A percentile compares a stretch with the other conserved stretches of the same genome.
phyloP scores from a whole-genome alignment of 75 land plant species.

The Pinus tabuliformis region DNA sequence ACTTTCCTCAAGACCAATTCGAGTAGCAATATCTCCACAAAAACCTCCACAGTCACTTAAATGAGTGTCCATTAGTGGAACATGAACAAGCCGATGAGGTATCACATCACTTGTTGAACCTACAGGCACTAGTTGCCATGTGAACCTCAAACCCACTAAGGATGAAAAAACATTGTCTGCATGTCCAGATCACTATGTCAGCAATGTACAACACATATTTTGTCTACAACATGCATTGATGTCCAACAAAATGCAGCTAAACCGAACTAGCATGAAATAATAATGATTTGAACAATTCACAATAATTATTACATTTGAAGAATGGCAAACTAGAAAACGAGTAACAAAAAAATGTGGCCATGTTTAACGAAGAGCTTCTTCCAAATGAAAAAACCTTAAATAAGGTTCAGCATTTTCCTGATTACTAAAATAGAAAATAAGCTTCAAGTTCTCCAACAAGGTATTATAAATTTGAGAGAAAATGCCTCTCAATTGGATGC shows the following conservation, averaged over 20 bases:
- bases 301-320: not conserved
- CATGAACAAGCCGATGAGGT: conserved; percentile 71
- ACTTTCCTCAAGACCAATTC: conserved; percentile 70
- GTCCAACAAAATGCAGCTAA: not conserved
- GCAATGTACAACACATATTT: not conserved
- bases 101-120: conserved; percentile 18
- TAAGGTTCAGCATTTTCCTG: no score
- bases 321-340: not conserved
- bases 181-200: conserved; percentile 12
- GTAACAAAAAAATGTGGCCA: no score
- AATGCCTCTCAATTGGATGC: no score
- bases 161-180: conserved; percentile 97
- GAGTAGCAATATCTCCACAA: conserved; percentile 80
- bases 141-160: conserved; percentile 82
- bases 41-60: conserved; percentile 83
- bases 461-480: no score
- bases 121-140: conserved; percentile 72
- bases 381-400: no score
- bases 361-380: no score
- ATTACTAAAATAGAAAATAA: no score
- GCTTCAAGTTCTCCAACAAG: no score
- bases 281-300: not conserved
- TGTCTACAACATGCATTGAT: not conserved
- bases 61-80: conserved; percentile 84
- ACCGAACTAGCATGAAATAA: not conserved